These are phyloP conservation scores for Rhizodiscina lignyota DNA, from an alignment of 495 filamentous ascomycete species.

Conservation along the genomic window DNA sequence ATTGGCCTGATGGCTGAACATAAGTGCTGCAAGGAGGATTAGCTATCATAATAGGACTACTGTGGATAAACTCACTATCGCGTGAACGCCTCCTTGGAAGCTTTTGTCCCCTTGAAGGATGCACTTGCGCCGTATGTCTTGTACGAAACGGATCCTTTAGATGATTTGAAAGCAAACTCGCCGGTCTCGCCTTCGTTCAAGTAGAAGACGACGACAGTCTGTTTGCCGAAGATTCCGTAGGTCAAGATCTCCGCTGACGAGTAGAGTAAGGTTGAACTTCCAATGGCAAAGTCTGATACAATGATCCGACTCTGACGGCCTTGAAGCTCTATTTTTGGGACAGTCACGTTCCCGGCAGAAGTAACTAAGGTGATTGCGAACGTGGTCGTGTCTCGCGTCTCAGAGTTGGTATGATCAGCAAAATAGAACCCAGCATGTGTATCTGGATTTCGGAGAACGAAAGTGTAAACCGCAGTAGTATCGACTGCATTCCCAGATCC, in stretches of 20 bases:
- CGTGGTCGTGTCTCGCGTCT: too few species aligned
- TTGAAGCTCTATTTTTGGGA: constrained; percentile 49
- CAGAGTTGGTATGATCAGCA: too few species aligned
- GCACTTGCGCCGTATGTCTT: constrained; percentile 2
- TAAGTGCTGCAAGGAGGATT: too few species aligned
- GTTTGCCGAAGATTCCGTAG: too few species aligned
- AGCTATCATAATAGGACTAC: too few species aligned
- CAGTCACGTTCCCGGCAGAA: constrained; percentile 37
- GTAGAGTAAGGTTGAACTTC: constrained; percentile 46
- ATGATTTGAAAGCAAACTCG: constrained; percentile 34
- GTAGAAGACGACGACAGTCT: constrained; percentile 34
- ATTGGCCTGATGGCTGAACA: too few species aligned
- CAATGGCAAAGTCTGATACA: constrained; percentile 56
- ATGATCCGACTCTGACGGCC: constrained; percentile 63
- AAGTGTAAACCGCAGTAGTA: too few species aligned
- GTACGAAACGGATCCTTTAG: constrained; percentile 10
- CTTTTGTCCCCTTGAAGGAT: neutral
- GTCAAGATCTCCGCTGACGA: constrained; percentile 44
- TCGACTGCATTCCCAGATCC: too few species aligned
- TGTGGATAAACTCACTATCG: constrained; percentile 30
- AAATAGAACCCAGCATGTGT: too few species aligned
- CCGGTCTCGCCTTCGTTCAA: constrained; percentile 33
- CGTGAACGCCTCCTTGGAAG: constrained; percentile 28
- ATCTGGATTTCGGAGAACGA: too few species aligned
- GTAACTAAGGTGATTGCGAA: constrained; percentile 42